Base-by-base conservation (phyloP, 805 yeast species). In the Saccharomycopsis synnaedendra region DNA sequence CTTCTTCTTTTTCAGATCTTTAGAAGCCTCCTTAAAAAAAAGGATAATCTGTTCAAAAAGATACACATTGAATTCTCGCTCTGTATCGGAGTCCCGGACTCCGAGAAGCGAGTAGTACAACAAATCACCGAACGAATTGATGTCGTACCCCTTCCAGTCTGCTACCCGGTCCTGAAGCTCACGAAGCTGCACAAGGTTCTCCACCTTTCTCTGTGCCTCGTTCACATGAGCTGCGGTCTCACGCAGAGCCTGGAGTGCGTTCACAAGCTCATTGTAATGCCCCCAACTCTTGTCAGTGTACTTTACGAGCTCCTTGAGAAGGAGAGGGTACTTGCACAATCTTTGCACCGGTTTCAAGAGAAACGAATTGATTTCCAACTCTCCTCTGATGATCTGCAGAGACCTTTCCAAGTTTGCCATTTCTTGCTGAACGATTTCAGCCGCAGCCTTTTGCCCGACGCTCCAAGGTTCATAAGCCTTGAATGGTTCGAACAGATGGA, bases 261-360 rank as follows among this genome's bases (percentile, higher is more conserved):
- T 63, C 31, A 74, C 67, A 32, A 90, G 68, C 61, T 90, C 97
- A 51, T 72, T 75, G 57, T 76, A 78, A 51, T 68, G 68, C 5
- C 76, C 74, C 68, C 73, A 69, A 11, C 64, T 60, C 9, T 62
- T 60, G 36, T 78, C 82, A 7, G 87, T 75, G 44, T 70, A 61
- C 60, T 86, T 87, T 44, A 85, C 62, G 46, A 93, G 69, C 59
- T 86, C 93, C 57, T 75, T 78, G 45, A 93, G 65, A 43, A 93
- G 69, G 45, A 93, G 66, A 1, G 97, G 98, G 63, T 93, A 93
- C 62, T 89, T 86, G 71, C 96, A 86, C n/a, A 93, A 72, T 54
- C 99, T 75, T 68, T 93, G 99, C 37, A 93, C 86, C 0, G 99
- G 99, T 62, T 90, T 93, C 56, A 93, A 77, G 39, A 93, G 71